Evolutionary conservation across 257 asterid genomes (phyloP).

Genomic region (Fraxinus anomala): DNA sequence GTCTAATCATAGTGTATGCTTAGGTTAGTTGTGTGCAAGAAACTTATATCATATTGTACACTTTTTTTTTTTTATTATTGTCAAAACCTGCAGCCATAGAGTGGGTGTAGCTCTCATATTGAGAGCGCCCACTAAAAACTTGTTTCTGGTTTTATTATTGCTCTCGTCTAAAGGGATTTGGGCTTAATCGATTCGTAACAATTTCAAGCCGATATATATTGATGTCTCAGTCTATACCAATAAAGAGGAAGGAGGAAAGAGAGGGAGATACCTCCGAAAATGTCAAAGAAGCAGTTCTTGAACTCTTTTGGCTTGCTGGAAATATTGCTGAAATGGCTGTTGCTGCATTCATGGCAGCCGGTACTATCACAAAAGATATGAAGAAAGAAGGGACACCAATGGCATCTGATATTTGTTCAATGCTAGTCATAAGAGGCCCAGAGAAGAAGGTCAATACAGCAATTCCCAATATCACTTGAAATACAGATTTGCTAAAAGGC

Average conservation of each 20-base stretch:
- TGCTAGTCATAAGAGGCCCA: conserved; percentile 36
- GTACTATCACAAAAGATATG: conserved; percentile 43
- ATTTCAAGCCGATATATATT: no score
- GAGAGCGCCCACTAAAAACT: no score
- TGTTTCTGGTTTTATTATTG: no score
- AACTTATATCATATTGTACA: background rate
- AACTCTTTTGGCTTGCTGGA: conserved; percentile 53
- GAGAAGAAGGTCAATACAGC: conserved; percentile 42
- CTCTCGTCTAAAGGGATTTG: no score
- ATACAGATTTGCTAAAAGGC: conserved; percentile 32
- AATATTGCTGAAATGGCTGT: conserved; percentile 45
- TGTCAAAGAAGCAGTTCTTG: conserved; percentile 50
- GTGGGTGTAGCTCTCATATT: background rate
- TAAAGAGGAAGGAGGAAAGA: background rate
- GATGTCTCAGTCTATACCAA: no score
- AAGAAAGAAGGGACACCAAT: conserved; percentile 47
- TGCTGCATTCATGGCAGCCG: conserved; percentile 46
- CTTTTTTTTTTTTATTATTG: background rate
- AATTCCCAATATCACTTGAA: conserved; percentile 44
- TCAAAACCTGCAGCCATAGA: background rate
- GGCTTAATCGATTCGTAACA: no score
- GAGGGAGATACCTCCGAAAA: conserved; percentile 45
- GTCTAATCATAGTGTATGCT: no score
- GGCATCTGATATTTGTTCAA: conserved; percentile 40
- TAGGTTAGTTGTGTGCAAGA: no score